Conservation (phyloP, 805 yeast species). For the Brettanomyces nanus region DNA sequence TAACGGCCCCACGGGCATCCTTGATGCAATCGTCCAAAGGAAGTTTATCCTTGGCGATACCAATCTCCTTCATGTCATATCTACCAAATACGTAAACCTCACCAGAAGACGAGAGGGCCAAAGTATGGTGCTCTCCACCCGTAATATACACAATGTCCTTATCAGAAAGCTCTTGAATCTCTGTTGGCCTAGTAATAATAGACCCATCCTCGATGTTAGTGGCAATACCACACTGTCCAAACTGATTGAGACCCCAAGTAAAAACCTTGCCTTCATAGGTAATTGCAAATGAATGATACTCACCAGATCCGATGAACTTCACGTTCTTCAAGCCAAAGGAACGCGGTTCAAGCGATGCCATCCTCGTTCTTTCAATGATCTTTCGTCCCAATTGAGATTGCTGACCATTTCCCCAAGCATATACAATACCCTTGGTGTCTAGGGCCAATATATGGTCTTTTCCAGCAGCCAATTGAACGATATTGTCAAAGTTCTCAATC, state of each 20-base stretch:
- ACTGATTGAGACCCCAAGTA: constrained; percentile 96
- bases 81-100: constrained; percentile 83
- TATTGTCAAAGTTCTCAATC: constrained; percentile 51
- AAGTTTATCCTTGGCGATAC: constrained; percentile 56
- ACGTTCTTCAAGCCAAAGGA: constrained; percentile 76
- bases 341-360: constrained; percentile 68
- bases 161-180: constrained; percentile 54
- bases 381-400: constrained; percentile 87
- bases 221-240: constrained; percentile 88
- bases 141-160: constrained; percentile 55
- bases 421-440: constrained; percentile 78
- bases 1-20: constrained; percentile 72
- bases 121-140: constrained; percentile 93
- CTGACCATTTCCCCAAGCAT: constrained; percentile 97
- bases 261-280: constrained; percentile 60
- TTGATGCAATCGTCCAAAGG: constrained; percentile 63
- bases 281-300: constrained; percentile 91
- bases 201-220: constrained; percentile 81
- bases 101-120: constrained; percentile 68
- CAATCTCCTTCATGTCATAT: constrained; percentile 88
- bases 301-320: constrained; percentile 83
- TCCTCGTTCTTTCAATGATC: constrained; percentile 69
- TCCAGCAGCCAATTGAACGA: constrained; percentile 83
- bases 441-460: constrained; percentile 86
- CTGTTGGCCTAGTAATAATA: constrained; percentile 63